Conservation (phyloP, 805 yeast genomes). For the Myxozyma lipomycoides region DNA sequence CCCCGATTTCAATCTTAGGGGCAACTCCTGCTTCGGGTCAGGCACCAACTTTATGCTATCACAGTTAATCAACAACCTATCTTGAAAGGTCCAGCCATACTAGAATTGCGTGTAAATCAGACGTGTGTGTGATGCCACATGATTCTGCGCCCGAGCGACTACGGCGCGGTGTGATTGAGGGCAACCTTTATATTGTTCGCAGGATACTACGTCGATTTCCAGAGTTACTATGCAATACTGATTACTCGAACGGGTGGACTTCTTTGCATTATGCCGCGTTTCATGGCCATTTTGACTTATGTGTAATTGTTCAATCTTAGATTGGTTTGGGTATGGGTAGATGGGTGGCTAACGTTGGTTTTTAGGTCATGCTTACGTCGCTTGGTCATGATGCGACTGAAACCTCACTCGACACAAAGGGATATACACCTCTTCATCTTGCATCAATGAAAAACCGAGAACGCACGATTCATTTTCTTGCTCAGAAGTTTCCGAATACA, state of each 20-base stretch:
- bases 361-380: constrained; percentile 42
- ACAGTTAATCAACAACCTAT: too few species aligned
- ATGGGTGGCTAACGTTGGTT: too few species aligned
- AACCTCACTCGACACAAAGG: constrained; percentile 49
- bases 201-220: constrained; percentile 67
- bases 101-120: too few species aligned
- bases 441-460: constrained; percentile 62
- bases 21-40: too few species aligned
- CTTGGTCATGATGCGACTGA: constrained; percentile 55
- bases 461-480: constrained; percentile 66
- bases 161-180: constrained; percentile 62
- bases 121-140: not conserved
- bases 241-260: constrained; percentile 75
- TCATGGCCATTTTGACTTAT: constrained; percentile 65
- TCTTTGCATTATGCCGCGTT: constrained; percentile 76
- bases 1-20: too few species aligned
- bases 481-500: constrained; percentile 58
- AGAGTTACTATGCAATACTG: constrained; percentile 61
- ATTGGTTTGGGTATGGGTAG: not conserved
- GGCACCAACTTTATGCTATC: too few species aligned
- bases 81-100: too few species aligned
- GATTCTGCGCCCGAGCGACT: constrained; percentile 46
- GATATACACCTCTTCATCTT: constrained; percentile 65
- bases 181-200: constrained; percentile 58
- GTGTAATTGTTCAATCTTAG: constrained; percentile 38